Conservation (phyloP, 257 asterid species). For the Solanum virginianum region DNA sequence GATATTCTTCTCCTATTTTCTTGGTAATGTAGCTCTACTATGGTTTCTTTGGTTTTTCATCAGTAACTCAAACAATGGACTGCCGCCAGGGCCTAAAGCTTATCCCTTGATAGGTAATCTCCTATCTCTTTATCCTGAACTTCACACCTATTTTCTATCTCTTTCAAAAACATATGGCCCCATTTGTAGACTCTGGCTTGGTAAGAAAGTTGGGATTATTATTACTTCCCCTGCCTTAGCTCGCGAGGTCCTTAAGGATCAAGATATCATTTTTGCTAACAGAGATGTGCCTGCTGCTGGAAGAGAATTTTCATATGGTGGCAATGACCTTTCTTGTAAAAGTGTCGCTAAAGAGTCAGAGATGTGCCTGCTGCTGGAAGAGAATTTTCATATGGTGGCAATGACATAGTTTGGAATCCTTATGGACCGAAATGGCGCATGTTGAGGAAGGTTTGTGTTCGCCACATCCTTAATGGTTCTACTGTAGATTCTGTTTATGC, state of each 20-base stretch:
- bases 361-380: slow-evolving; percentile 52
- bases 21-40: slow-evolving; percentile 14
- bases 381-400: slow-evolving; percentile 51
- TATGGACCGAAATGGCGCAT: slow-evolving; percentile 74
- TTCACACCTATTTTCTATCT: slow-evolving; percentile 38
- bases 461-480: slow-evolving; percentile 41
- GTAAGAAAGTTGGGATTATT: slow-evolving; percentile 36
- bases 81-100: slow-evolving; percentile 59
- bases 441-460: slow-evolving; percentile 52
- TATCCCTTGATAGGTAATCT: slow-evolving; percentile 60
- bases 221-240: slow-evolving; percentile 47
- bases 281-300: slow-evolving; percentile 63
- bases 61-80: background rate
- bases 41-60: slow-evolving; percentile 6
- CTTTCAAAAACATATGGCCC: slow-evolving; percentile 48
- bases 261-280: slow-evolving; percentile 52
- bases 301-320: slow-evolving; percentile 45
- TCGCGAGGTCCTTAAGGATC: slow-evolving; percentile 45
- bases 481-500: slow-evolving; percentile 39
- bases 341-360: no score
- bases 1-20: slow-evolving; percentile 2
- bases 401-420: slow-evolving; percentile 48
- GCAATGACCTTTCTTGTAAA: no score
- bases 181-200: slow-evolving; percentile 43
- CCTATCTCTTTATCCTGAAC: slow-evolving; percentile 62